phyloP scores from a whole-genome alignment of 2,329 filamentous ascomycete species.

The Triangularia setosa region DNA sequence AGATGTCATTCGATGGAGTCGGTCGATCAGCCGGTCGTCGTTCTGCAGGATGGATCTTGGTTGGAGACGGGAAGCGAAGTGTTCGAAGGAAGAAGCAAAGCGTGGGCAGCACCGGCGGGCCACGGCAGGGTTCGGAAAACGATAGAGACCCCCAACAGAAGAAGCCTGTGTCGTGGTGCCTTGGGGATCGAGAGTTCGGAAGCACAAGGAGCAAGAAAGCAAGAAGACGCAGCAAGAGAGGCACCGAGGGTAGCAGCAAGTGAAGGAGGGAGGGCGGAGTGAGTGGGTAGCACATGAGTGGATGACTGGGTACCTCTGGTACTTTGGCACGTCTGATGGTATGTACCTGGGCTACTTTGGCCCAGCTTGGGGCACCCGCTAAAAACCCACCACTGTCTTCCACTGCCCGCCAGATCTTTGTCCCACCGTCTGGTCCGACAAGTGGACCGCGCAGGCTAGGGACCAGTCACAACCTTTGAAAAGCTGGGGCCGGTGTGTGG shows the following conservation, averaged over 20 bases:
- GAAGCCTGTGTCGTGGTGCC: background rate
- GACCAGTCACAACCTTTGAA: constrained; percentile 16
- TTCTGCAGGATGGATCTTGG: background rate
- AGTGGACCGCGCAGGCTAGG: constrained; percentile 10
- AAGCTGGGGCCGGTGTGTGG: constrained; percentile 13
- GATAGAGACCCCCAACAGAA: background rate
- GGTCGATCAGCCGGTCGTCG: background rate
- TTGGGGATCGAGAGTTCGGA: constrained; percentile 4
- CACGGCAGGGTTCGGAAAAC: background rate
- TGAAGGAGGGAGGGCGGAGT: constrained; percentile 20
- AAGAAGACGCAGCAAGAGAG: constrained; percentile 19
- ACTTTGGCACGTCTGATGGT: background rate
- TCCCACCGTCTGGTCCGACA: constrained; percentile 11
- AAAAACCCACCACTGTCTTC: constrained; percentile 12
- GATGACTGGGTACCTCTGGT: background rate
- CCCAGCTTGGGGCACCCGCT: constrained; percentile 13
- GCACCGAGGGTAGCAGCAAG: constrained; percentile 18
- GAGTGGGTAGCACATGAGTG: constrained; percentile 21
- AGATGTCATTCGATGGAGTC: background rate
- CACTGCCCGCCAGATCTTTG: constrained; percentile 14
- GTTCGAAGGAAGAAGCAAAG: background rate
- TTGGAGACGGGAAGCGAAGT: background rate
- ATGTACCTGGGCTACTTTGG: constrained; percentile 17
- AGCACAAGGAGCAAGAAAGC: constrained; percentile 9
- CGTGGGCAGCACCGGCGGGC: background rate